phyloP scores from a whole-genome alignment of 1,139 yeast genomes.

The Debaryomyces nepalensis region DNA sequence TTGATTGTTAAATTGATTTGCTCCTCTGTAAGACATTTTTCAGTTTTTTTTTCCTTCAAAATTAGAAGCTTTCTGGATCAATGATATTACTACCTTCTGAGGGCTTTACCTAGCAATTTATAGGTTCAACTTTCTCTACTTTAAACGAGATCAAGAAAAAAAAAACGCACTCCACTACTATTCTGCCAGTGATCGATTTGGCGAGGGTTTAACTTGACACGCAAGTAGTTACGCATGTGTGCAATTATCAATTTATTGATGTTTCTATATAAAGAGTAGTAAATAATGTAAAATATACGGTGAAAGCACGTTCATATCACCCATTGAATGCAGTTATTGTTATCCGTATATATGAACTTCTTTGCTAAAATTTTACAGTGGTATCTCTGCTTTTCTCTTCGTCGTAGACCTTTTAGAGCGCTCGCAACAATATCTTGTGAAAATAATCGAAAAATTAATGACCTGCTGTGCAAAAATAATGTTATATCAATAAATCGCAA shows the following conservation, averaged over 20 bases:
- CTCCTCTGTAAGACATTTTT: conserved; percentile 41
- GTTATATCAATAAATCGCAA: no score
- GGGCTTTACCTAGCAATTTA: background rate
- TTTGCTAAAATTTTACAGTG: no score
- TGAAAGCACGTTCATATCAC: no score
- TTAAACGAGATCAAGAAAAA: conserved; percentile 5
- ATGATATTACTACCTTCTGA: background rate
- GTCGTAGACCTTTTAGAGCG: no score
- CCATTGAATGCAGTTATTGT: no score
- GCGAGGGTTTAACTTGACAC: conserved; percentile 12
- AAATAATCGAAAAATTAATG: background rate
- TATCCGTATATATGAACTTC: no score
- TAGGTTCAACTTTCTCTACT: conserved; percentile 3
- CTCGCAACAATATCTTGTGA: background rate
- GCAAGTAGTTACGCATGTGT: conserved; percentile 9
- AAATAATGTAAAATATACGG: background rate
- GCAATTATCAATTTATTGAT: background rate
- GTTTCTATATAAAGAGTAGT: background rate
- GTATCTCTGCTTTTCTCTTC: no score
- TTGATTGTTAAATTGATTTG: conserved; percentile 38
- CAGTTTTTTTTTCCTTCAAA: conserved; percentile 2
- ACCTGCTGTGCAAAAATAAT: background rate
- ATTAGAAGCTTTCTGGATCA: background rate
- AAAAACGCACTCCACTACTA: background rate
- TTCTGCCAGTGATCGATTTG: conserved; percentile 1